Evolutionary conservation across 768 basidiomycete species (phyloP), one percentile per base, ranked within the genome.

Genomic region (Boletus tomentosulus): DNA sequence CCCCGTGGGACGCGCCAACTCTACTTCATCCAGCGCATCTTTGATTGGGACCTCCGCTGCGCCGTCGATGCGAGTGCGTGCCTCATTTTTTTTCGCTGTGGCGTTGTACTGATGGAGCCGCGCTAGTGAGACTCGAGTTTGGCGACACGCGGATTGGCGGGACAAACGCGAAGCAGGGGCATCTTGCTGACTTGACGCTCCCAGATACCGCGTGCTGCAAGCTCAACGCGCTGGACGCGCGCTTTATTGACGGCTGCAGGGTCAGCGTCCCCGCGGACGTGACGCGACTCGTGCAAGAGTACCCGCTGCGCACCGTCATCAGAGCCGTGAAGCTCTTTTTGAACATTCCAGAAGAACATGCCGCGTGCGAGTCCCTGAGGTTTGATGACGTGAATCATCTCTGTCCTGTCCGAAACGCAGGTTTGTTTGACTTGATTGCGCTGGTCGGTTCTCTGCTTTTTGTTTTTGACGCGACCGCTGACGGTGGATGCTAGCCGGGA

Each of bases 331-430:
- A 45, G 3, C 28, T 60, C 6, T 54, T 51, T 9, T 31, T 24
- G 11, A 4, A 27, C 1, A 15, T 52, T 39, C 28, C 35, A 5
- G 57, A 54, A 38, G 46, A 48, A 6, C 25, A 43, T 6, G 3
- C 31, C 11, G 22, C n/a, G 7, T 31, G 8, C 28, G 1, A 16
- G 11, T 24, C 9, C 11, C 12, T 53, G 28, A 30, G 13, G 25
- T 60, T 60, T 10, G 13, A 43, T 3, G 42, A 60, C 15, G 49
- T 53, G 28, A 51, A 60, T n/a, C 50, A 48, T 37, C 30, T 56
- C n/a, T 53, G 51, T 38, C 48, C 45, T 30, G 31, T 33, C 24
- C 34, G 11, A 25, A 25, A 51, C 16, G 49, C 31, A 15, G 39
- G 5, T 13, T 27, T 48, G 12, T 51, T 60, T 8, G 59, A 61